A percentile compares a stretch with the other conserved stretches of the same genome.
phyloP scores from a whole-genome alignment of 441 rosid species.

The Corymbia calophylla region DNA sequence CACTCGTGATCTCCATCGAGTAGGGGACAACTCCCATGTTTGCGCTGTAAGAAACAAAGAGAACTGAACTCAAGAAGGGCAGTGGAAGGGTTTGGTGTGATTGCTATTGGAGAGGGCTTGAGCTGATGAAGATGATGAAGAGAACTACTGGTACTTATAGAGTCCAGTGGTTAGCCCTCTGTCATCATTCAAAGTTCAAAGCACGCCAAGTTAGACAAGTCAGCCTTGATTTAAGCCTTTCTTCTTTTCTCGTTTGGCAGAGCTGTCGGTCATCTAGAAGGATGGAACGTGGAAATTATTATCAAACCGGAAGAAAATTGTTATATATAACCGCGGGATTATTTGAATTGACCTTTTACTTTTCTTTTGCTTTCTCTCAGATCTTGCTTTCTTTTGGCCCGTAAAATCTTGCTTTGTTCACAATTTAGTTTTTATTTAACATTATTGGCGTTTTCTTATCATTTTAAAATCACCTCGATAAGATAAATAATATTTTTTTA shows the following conservation, averaged over 20 bases:
- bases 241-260: neutral
- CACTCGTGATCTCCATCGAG: neutral
- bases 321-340: neutral
- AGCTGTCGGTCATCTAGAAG: neutral
- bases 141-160: neutral
- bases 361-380: neutral
- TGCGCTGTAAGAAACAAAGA: neutral
- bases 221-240: neutral
- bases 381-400: neutral
- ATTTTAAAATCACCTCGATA: neutral
- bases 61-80: neutral
- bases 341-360: neutral
- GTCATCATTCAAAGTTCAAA: neutral
- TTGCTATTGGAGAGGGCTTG: neutral
- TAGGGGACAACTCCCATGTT: neutral
- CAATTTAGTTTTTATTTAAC: neutral
- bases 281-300: neutral
- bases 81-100: neutral
- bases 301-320: neutral
- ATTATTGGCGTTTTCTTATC: neutral
- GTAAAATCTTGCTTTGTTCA: neutral
- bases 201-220: neutral
- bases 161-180: fast-evolving
- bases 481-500: neutral
- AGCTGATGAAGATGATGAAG: neutral